Base-by-base conservation (phyloP, 352 stramenopile species). In the Thraustochytrium striatum region DNA sequence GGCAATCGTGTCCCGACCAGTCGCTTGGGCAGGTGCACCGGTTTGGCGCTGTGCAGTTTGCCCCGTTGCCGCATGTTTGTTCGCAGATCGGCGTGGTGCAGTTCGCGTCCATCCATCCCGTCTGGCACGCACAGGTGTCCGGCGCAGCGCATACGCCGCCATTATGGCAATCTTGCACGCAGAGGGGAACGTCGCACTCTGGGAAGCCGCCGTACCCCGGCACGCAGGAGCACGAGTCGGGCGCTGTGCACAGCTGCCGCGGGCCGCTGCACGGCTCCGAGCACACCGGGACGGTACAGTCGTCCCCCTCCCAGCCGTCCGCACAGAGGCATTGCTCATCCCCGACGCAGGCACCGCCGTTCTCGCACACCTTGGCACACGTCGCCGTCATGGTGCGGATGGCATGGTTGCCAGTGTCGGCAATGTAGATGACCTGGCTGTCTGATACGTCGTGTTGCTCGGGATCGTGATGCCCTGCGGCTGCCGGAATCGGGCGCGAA, bases 1-100 rank as follows among this genome's bases (percentile, higher is more conserved):
- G 89, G 79, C 95, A 98, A 84, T 98, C 94, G 19, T 53, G 32
- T 13, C 94, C 94, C 75, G 87, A 85, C 93, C 93, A 98, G 32
- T 95, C 86, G 5, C 72, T 81, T 0, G 91, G 81, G 78, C 94
- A 98, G 33, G 87, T 89, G 83, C 95, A 98, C 0, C 84, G 91
- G 81, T 95, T 87, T 0, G 93, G 91, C 1, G 86, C 88, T 7
- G 92, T 97, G 82, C 95, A 98, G 73, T 97, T 97, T 0, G 92
- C 94, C 21, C 91, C 90, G 83, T 98, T 98, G 0, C 93, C 95
- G 84, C 95, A 98, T 8, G 95, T 98, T 83, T 97, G 91, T 5
- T 86, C 69, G 72, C 94, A 98, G 28, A 98, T 93, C 0, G 95
- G 95, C 2, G 94, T 97, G 1, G 93, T 97, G 83, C 95, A 98